Percentiles rank a stretch among this genome's conserved stretches.
Conservation (phyloP, 1,284 basidiomycete species). For the Amylostereum areolatum region DNA sequence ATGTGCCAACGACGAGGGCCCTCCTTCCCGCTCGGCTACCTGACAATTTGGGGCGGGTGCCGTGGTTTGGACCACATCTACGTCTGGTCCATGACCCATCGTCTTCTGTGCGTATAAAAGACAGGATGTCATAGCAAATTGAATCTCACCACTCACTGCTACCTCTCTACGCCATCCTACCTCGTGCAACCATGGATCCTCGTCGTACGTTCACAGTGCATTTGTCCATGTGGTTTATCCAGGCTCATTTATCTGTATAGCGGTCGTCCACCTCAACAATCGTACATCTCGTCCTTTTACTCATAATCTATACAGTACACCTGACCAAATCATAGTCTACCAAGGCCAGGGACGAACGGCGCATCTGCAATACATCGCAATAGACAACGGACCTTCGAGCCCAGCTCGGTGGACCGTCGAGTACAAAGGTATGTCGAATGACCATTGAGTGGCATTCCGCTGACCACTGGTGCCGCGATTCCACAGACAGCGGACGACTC, state of each 20-base stretch:
- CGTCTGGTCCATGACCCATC: too few relatives aligned
- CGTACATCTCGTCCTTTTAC: constrained; percentile 5
- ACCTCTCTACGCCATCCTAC: too few relatives aligned
- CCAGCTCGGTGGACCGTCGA: constrained; percentile 8
- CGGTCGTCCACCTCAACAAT: constrained; percentile 15
- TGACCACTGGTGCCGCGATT: constrained; percentile 1
- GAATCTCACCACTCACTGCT: too few relatives aligned
- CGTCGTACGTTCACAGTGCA: background rate
- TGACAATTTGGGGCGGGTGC: too few relatives aligned
- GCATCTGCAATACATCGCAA: constrained; percentile 4
- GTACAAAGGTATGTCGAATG: constrained; percentile 4
- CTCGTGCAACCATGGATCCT: too few relatives aligned
- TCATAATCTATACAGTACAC: background rate
- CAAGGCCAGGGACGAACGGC: constrained; percentile 1
- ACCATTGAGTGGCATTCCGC: too few relatives aligned
- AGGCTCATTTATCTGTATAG: background rate
- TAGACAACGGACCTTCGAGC: constrained; percentile 5
- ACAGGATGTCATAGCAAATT: too few relatives aligned
- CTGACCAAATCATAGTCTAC: constrained; percentile 1
- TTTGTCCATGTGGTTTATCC: background rate
- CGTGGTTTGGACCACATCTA: too few relatives aligned
- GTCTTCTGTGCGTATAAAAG: too few relatives aligned
- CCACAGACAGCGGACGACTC: background rate
- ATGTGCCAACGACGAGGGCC: too few relatives aligned
- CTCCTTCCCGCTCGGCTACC: too few relatives aligned